Conservation (phyloP, 768 basidiomycete species). For the Leccinum rimulosum region DNA sequence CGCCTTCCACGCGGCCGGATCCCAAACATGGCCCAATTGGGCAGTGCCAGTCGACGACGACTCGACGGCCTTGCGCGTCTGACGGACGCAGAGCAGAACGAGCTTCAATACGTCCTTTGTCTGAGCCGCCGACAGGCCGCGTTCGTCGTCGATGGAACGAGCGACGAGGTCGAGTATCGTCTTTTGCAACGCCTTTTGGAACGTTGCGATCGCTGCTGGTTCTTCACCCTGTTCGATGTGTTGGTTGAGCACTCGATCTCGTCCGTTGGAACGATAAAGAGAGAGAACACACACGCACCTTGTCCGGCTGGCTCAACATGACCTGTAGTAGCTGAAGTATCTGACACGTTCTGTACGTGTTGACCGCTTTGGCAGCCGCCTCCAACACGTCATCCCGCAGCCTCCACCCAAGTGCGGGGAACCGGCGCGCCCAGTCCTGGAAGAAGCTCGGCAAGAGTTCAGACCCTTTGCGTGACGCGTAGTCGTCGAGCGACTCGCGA, state of each 20-base stretch:
- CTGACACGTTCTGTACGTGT: conserved; percentile 74
- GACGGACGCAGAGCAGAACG: conserved; percentile 60
- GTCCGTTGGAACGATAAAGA: background rate
- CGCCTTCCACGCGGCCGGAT: conserved; percentile 51
- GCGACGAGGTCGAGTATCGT: conserved; percentile 48
- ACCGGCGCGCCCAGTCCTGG: conserved; percentile 69
- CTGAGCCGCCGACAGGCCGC: conserved; percentile 54
- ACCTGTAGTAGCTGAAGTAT: conserved; percentile 68
- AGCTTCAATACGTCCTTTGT: conserved; percentile 80
- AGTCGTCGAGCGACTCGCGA: conserved; percentile 66
- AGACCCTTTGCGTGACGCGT: conserved; percentile 78
- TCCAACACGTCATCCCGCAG: conserved; percentile 60
- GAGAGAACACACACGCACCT: conserved; percentile 13
- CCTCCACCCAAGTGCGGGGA: conserved; percentile 62
- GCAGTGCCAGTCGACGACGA: conserved; percentile 22
- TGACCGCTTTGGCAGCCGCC: conserved; percentile 58
- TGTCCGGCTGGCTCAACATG: conserved; percentile 47
- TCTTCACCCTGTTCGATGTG: conserved; percentile 30
- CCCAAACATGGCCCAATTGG: conserved; percentile 47
- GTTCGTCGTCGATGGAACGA: conserved; percentile 46
- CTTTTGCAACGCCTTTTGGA: conserved; percentile 46
- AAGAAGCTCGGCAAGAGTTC: conserved; percentile 72
- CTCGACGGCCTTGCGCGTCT: conserved; percentile 48
- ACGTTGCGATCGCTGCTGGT: conserved; percentile 43
- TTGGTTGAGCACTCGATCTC: conserved; percentile 6